phyloP scores from a whole-genome alignment of 495 filamentous ascomycete species.

The Platismatia glauca region DNA sequence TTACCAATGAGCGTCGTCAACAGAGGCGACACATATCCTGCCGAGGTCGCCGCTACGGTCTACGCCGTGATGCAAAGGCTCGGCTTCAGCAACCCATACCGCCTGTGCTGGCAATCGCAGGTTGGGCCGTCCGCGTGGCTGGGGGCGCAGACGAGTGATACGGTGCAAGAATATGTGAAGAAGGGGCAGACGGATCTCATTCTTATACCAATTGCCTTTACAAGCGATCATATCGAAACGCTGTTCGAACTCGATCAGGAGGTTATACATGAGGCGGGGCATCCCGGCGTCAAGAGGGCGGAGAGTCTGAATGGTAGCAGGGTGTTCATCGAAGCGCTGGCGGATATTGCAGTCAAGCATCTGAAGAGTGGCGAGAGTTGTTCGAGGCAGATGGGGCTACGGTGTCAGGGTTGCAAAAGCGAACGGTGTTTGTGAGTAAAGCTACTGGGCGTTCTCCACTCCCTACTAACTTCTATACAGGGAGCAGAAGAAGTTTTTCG shows the following conservation, averaged over 20 bases:
- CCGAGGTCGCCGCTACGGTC: constrained; percentile 95
- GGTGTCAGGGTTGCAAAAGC: constrained; percentile 90
- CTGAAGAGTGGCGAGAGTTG: constrained; percentile 58
- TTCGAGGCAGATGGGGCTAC: constrained; percentile 76
- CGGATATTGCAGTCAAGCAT: constrained; percentile 75
- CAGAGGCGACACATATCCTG: constrained; percentile 89
- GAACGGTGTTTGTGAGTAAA: constrained; percentile 56
- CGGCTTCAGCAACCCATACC: constrained; percentile 77
- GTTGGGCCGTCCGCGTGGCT: constrained; percentile 94
- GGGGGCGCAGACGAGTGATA: constrained; percentile 82
- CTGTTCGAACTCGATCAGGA: constrained; percentile 92
- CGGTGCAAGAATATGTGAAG: constrained; percentile 79
- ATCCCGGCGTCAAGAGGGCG: constrained; percentile 70
- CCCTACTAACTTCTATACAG: neutral
- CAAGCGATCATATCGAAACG: constrained; percentile 97
- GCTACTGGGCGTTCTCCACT: neutral
- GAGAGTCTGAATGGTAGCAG: constrained; percentile 91
- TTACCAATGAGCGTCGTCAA: constrained; percentile 96
- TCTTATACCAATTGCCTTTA: constrained; percentile 94
- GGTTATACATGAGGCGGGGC: constrained; percentile 82
- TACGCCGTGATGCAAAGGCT: constrained; percentile 91
- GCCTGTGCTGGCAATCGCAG: constrained; percentile 96
- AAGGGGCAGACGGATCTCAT: constrained; percentile 87
- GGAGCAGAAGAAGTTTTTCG: constrained; percentile 89
- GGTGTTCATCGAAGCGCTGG: constrained; percentile 84